These are phyloP conservation scores for Alternaria gansuensis DNA, from an alignment of 2,329 filamentous ascomycete species.

Conservation along the genomic window DNA sequence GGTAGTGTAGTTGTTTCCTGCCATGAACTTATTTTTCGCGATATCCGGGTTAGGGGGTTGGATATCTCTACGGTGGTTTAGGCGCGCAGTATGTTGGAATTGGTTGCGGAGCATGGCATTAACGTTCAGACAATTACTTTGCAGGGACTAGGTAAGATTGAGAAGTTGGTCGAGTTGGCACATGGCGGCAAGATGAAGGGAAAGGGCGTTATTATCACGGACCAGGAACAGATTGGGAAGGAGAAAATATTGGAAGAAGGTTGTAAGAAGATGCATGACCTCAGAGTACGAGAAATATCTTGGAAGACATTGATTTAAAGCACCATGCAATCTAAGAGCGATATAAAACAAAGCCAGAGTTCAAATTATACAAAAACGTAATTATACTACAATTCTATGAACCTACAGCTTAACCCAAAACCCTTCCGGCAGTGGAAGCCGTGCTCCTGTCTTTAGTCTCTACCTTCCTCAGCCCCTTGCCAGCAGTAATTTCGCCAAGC, in stretches of 20 bases:
- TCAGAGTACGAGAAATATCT: not conserved
- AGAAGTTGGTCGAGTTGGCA: not conserved
- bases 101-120: not conserved
- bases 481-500: constrained; percentile 82
- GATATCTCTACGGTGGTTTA: not conserved
- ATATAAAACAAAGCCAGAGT: not conserved
- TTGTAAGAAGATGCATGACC: not conserved
- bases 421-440: constrained; percentile 77
- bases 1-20: constrained; percentile 48
- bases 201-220: not conserved
- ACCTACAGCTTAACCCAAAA: constrained; percentile 52
- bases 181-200: not conserved
- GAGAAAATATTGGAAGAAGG: not conserved
- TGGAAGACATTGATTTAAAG: no score
- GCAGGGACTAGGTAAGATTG: not conserved
- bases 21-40: constrained; percentile 63
- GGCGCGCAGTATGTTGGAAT: not conserved
- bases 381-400: constrained; percentile 10
- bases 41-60: constrained; percentile 55
- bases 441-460: constrained; percentile 86
- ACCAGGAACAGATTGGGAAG: not conserved
- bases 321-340: not conserved
- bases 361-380: constrained; percentile 6
- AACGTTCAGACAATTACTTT: not conserved
- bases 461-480: constrained; percentile 83